Conservation (phyloP, 2,329 filamentous ascomycete genomes). For the Ophiocordyceps australis region DNA sequence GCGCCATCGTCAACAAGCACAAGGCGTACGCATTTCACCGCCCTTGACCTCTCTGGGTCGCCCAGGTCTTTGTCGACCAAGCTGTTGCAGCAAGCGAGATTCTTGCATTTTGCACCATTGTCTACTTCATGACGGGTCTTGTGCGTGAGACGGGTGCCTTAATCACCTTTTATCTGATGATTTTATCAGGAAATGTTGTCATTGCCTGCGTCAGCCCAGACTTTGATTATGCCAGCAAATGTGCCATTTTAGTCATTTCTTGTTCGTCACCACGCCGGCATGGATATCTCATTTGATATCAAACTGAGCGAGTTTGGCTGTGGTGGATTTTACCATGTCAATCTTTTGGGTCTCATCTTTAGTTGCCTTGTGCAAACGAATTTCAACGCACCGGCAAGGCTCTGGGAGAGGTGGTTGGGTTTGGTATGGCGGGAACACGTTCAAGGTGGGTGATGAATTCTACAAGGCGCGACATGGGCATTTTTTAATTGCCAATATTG, state of each 20-base stretch:
- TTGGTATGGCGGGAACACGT: too few species aligned
- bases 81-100: constrained; percentile 56
- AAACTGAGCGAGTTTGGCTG: too few species aligned
- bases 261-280: constrained; percentile 69
- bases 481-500: too few species aligned
- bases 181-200: constrained; percentile 50
- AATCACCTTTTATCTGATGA: constrained; percentile 58
- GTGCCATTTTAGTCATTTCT: constrained; percentile 57
- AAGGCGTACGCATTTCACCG: constrained; percentile 68
- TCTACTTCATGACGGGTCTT: constrained; percentile 64
- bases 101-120: constrained; percentile 52
- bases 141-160: constrained; percentile 55
- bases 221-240: constrained; percentile 75
- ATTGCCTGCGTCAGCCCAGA: constrained; percentile 59
- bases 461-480: too few species aligned
- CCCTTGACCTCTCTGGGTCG: constrained; percentile 68
- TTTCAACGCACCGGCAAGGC: too few species aligned
- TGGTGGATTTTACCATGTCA: too few species aligned
- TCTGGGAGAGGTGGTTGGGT: too few species aligned
- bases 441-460: too few species aligned
- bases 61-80: constrained; percentile 63
- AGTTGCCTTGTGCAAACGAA: too few species aligned
- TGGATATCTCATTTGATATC: constrained; percentile 73
- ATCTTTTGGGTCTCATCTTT: too few species aligned
- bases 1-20: constrained; percentile 70